A percentile compares a stretch with the other conserved stretches of the same genome.
Evolutionary conservation across 2,329 filamentous ascomycete genomes (phyloP).

Genomic region (Alternaria infectoria): DNA sequence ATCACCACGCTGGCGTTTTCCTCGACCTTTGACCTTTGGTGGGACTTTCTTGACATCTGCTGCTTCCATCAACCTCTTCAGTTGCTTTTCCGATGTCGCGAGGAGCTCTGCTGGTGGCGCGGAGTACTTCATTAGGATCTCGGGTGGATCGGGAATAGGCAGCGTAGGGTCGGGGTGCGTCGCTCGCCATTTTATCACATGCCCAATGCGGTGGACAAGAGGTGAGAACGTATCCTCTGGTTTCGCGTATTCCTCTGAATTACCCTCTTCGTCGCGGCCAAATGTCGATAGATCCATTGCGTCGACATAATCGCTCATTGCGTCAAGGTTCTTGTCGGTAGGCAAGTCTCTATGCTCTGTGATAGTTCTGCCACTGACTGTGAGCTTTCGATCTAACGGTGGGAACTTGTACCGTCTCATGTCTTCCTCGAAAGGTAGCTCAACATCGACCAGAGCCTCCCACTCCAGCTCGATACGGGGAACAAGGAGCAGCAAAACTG

Average conservation of each 20-base stretch:
- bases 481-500: slow-evolving; percentile 76
- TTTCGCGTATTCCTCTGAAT: slow-evolving; percentile 71
- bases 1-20: slow-evolving; percentile 66
- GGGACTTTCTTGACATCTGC: slow-evolving; percentile 86
- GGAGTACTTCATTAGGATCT: slow-evolving; percentile 71
- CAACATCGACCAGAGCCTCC: slow-evolving; percentile 87
- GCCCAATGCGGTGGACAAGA: slow-evolving; percentile 84
- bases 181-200: slow-evolving; percentile 83
- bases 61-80: slow-evolving; percentile 69
- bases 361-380: slow-evolving; percentile 80
- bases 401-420: slow-evolving; percentile 90
- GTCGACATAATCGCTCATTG: slow-evolving; percentile 93
- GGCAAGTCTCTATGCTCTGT: slow-evolving; percentile 86
- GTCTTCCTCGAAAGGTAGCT: slow-evolving; percentile 92
- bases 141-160: slow-evolving; percentile 58
- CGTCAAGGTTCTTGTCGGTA: slow-evolving; percentile 71
- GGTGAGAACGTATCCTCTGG: slow-evolving; percentile 86
- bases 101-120: slow-evolving; percentile 72
- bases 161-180: slow-evolving; percentile 72
- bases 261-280: slow-evolving; percentile 73
- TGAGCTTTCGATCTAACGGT: slow-evolving; percentile 84
- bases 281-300: slow-evolving; percentile 83
- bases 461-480: slow-evolving; percentile 79
- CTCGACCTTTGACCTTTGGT: slow-evolving; percentile 75
- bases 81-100: slow-evolving; percentile 60